A percentile compares a stretch with the other conserved stretches of the same genome.
phyloP scores from a whole-genome alignment of 768 basidiomycete genomes.

The Boletellus emodensis region DNA sequence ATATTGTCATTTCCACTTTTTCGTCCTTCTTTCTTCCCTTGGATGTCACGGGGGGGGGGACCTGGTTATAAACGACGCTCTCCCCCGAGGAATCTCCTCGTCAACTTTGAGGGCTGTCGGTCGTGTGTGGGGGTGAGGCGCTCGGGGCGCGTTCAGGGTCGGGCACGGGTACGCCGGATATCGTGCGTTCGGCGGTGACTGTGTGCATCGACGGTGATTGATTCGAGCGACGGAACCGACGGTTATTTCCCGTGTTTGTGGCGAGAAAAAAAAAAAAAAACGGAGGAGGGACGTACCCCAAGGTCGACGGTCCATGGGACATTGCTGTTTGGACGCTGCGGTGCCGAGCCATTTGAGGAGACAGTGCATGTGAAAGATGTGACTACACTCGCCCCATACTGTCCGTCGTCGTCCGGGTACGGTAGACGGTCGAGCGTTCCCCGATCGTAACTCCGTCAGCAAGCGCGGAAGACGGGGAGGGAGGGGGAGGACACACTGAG shows the following conservation, averaged over 20 bases:
- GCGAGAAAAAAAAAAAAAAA: background rate
- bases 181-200: slow-evolving; percentile 55
- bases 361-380: slow-evolving; percentile 99
- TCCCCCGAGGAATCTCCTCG: too few species aligned
- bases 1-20: background rate
- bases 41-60: too few species aligned
- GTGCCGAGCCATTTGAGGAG: slow-evolving; percentile 95
- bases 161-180: background rate
- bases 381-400: slow-evolving; percentile 99
- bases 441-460: too few species aligned
- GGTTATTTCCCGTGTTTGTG: too few species aligned
- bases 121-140: background rate
- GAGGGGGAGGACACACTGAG: slow-evolving; percentile 53
- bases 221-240: too few species aligned
- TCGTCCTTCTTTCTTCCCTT: too few species aligned
- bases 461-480: background rate
- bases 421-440: too few species aligned
- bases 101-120: too few species aligned
- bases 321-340: slow-evolving; percentile 85
- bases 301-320: slow-evolving; percentile 94
- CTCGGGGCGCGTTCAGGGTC: background rate
- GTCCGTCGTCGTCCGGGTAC: too few species aligned
- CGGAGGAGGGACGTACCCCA: slow-evolving; percentile 64
- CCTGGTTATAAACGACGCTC: too few species aligned
- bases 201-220: too few species aligned